phyloP scores from a whole-genome alignment of 345 rosid species.

The Arabidopsis suecica region DNA sequence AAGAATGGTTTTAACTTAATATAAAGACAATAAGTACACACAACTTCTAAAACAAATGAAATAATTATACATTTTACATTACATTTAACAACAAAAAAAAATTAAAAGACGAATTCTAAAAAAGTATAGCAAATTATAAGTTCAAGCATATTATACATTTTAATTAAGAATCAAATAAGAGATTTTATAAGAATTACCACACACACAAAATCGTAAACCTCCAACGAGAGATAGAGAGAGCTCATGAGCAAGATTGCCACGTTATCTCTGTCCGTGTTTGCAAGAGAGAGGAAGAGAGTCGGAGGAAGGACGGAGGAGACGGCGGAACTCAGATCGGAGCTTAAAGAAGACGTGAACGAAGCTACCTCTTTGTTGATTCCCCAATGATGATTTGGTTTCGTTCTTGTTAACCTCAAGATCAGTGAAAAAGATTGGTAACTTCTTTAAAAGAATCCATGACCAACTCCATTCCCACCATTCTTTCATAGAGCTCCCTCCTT shows the following conservation, averaged over 20 bases:
- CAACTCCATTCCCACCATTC: slow-evolving; percentile 91
- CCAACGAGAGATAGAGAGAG: background rate
- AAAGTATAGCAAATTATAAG: slow-evolving; percentile 4
- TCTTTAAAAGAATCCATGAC: slow-evolving; percentile 71
- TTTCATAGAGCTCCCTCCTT: slow-evolving; percentile 57
- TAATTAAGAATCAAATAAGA: background rate
- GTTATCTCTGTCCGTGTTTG: slow-evolving; percentile 34
- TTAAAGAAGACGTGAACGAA: slow-evolving; percentile 68
- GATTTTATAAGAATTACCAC: background rate
- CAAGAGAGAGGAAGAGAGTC: slow-evolving; percentile 40
- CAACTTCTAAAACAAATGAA: slow-evolving; percentile 10
- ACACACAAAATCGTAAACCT: slow-evolving; percentile 16
- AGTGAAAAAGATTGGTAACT: slow-evolving; percentile 59
- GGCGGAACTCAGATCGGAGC: slow-evolving; percentile 58
- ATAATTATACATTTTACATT: slow-evolving; percentile 11
- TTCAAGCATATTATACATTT: slow-evolving; percentile 14
- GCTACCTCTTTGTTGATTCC: slow-evolving; percentile 60
- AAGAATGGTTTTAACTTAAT: background rate
- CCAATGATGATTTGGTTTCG: slow-evolving; percentile 43
- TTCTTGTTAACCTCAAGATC: slow-evolving; percentile 85
- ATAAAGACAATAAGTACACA: too few species aligned
- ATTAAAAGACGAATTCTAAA: background rate
- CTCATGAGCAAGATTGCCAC: slow-evolving; percentile 11
- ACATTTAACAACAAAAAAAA: background rate
- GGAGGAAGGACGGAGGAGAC: slow-evolving; percentile 53